These are phyloP conservation scores for Casuarina glauca DNA, from an alignment of 306 rosid genomes.

Conservation along the genomic window DNA sequence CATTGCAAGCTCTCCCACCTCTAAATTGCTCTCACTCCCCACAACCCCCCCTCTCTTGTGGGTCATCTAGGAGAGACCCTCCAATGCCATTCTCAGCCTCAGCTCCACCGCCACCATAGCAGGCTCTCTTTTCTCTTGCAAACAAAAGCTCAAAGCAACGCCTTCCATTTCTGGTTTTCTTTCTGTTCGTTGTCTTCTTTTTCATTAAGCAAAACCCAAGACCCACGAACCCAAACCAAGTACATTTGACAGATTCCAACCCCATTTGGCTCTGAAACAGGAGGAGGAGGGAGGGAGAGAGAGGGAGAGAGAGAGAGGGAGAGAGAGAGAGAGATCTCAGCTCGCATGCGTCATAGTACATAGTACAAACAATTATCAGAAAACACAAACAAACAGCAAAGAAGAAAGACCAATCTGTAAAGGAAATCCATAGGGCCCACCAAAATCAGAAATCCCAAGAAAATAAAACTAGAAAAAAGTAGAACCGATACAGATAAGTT, in stretches of 20 bases:
- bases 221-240: not conserved
- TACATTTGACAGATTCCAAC: not conserved
- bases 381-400: not conserved
- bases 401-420: not conserved
- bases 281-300: no score
- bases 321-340: not conserved
- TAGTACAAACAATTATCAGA: not conserved
- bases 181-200: not conserved
- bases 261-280: not conserved
- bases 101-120: not conserved
- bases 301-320: no score
- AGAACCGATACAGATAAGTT: not conserved
- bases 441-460: not conserved
- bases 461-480: not conserved
- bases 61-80: not conserved
- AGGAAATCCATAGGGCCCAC: not conserved
- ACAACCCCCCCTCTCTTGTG: not conserved
- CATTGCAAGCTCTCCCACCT: not conserved
- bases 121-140: not conserved
- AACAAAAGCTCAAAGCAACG: not conserved
- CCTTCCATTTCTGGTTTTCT: not conserved
- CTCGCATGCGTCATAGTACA: not conserved
- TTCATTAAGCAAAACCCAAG: not conserved
- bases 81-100: not conserved
- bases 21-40: conserved; percentile 9